Evolutionary conservation across 2,329 filamentous ascomycete species (phyloP), one percentile per base, ranked within the genome.

Genomic region (Chaetothyriales sp.): DNA sequence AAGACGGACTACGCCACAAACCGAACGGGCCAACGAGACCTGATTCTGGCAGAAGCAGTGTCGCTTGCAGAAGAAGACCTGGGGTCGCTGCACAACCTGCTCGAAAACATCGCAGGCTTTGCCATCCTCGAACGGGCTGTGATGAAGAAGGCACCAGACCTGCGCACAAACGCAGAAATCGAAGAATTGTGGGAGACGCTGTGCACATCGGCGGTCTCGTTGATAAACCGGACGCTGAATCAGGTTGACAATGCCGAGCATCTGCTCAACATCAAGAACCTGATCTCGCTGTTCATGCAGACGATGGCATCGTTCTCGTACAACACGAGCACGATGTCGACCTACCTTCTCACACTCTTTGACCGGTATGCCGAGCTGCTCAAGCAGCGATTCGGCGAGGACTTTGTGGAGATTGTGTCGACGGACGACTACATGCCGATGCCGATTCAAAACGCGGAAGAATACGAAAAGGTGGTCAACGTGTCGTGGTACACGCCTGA

Each of bases 351-450:
- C n/a, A 83, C 77, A 1, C 71, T 98, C 5, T 98, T 98, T 65
- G 83, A 90, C 57, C 95, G 90, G 65, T 98, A 98, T 65, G 86
- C 89, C 0, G 85, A 93, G 58, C 73, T 96, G 8, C 76, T 98
- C 51, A 95, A 95, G 68, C 80, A 79, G 54, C 79, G 88, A 45
- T 98, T 96, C 63, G 94, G 87, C 64, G 86, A 93, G 58, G 90
- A 96, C 66, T 98, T 98, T 64, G 84, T 93, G 64, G 90, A 96
- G 70, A 83, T 84, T 59, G 79, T 84, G 20, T 74, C 86, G n/a
- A 95, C 87, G 0, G 92, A 98, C 65, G 92, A 98, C 67, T 98
- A 98, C 68, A 98, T 98, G 90, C 93, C 92, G 2, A 96, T 98
- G 92, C 86, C 87, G 1, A 94, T 96, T 65, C 86, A 88, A 61